Percentiles rank a stretch among this genome's conserved stretches.
Evolutionary conservation across 2,329 filamentous ascomycete species (phyloP).

Genomic region (Teratosphaeria nubilosa): DNA sequence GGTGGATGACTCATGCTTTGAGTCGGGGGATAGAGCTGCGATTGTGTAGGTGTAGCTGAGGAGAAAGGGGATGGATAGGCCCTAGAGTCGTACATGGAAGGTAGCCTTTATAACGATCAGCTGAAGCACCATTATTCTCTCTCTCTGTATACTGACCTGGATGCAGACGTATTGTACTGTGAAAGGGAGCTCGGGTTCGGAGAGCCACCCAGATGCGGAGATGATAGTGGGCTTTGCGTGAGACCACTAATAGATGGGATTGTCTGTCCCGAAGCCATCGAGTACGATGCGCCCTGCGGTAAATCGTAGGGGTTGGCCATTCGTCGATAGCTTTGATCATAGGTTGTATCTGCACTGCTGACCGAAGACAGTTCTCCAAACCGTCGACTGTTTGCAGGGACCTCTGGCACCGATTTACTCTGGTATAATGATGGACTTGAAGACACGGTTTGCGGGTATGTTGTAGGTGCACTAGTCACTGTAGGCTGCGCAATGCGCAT

Average conservation of each 20-base stretch:
- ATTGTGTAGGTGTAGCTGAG: conserved; percentile 6
- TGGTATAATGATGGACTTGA: conserved; percentile 24
- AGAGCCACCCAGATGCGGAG: conserved; percentile 17
- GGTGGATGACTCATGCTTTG: conserved; percentile 16
- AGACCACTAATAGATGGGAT: conserved; percentile 25
- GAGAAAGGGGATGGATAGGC: conserved; percentile 20
- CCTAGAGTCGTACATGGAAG: conserved; percentile 20
- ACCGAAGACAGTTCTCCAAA: conserved; percentile 16
- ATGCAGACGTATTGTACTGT: conserved; percentile 15
- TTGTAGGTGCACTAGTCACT: conserved; percentile 13
- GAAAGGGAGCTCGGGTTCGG: conserved; percentile 11
- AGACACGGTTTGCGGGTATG: conserved; percentile 18
- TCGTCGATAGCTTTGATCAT: conserved; percentile 17
- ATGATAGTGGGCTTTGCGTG: conserved; percentile 24
- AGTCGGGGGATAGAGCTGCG: conserved; percentile 16
- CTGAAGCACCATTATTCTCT: not conserved
- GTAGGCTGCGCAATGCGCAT: conserved; percentile 23
- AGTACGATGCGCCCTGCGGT: conserved; percentile 14
- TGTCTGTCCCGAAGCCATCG: conserved; percentile 17
- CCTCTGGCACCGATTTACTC: conserved; percentile 13
- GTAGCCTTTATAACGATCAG: conserved; percentile 15
- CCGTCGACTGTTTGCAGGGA: conserved; percentile 9
- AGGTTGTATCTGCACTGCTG: conserved; percentile 11
- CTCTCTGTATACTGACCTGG: conserved; percentile 12
- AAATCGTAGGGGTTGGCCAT: conserved; percentile 22